Evolutionary conservation across 2,329 filamentous ascomycete species (phyloP).

Genomic region (Knoxdaviesia capensis): DNA sequence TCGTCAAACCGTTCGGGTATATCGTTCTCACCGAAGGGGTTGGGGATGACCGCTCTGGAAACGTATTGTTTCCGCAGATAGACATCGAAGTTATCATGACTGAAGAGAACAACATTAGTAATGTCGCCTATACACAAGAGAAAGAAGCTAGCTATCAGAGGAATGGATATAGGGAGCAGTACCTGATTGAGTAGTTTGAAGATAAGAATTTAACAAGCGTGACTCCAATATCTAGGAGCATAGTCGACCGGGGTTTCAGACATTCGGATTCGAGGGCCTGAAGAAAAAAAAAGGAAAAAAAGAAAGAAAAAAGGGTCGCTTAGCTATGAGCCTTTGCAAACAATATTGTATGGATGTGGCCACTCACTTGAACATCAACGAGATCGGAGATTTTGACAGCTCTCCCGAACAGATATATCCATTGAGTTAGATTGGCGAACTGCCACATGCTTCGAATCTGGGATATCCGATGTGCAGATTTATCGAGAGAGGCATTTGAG

Average conservation of each 20-base stretch:
- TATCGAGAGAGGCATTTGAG: too few species aligned
- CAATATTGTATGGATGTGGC: background rate
- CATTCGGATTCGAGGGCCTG: constrained; percentile 83
- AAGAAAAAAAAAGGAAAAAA: background rate
- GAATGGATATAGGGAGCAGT: constrained; percentile 7
- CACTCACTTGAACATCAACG: constrained; percentile 64
- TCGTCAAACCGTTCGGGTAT: constrained; percentile 53
- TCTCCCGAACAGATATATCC: constrained; percentile 77
- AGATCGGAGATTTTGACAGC: constrained; percentile 77
- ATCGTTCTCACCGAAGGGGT: constrained; percentile 71
- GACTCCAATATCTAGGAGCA: constrained; percentile 64
- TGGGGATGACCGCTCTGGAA: constrained; percentile 56
- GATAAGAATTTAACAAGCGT: constrained; percentile 82
- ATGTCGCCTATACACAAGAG: background rate
- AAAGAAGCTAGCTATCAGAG: constrained; percentile 14
- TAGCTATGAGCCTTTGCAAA: too few species aligned
- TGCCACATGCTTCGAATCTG: constrained; percentile 77
- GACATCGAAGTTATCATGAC: constrained; percentile 76
- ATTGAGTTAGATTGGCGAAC: constrained; percentile 85
- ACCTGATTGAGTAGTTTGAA: constrained; percentile 84
- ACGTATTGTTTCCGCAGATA: constrained; percentile 79
- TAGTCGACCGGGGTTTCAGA: constrained; percentile 55
- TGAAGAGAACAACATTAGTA: constrained; percentile 17
- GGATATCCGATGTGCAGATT: constrained; percentile 17
- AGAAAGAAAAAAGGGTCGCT: background rate